Percentiles rank a stretch among this genome's conserved stretches.
Conservation (phyloP, 176 grass and related monocot genomes). For the Saccharum officinarum region DNA sequence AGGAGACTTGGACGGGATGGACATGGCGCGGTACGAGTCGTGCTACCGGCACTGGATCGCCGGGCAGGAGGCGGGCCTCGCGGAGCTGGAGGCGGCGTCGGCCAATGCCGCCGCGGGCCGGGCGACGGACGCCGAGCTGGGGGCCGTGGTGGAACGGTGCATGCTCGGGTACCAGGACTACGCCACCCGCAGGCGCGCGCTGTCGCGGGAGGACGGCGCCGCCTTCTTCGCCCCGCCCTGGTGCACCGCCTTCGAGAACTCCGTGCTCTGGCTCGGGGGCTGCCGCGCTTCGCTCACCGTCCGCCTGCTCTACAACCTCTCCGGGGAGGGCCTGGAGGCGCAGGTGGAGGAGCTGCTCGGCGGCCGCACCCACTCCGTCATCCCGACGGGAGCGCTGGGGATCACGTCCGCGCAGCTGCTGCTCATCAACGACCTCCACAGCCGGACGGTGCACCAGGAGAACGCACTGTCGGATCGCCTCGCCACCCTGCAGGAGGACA, state of each 20-base stretch:
- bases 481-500: slow-evolving; percentile 64
- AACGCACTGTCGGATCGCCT: slow-evolving; percentile 38
- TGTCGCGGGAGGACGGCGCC: slow-evolving; percentile 40
- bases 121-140: slow-evolving; percentile 49
- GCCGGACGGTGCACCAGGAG: slow-evolving; percentile 55
- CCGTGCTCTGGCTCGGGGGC: slow-evolving; percentile 67
- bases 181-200: slow-evolving; percentile 19
- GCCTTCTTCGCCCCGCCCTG: slow-evolving; percentile 65
- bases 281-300: slow-evolving; percentile 73
- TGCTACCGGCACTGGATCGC: slow-evolving; percentile 54
- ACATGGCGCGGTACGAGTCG: slow-evolving; percentile 23
- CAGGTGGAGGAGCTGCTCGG: slow-evolving; percentile 44
- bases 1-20: not conserved
- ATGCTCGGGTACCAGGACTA: slow-evolving; percentile 67
- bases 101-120: slow-evolving; percentile 23
- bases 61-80: slow-evolving; percentile 46
- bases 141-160: slow-evolving; percentile 42
- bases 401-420: slow-evolving; percentile 54
- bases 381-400: slow-evolving; percentile 17
- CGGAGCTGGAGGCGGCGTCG: slow-evolving; percentile 31
- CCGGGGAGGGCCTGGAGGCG: slow-evolving; percentile 55
- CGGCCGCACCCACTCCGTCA: not conserved
- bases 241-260: slow-evolving; percentile 81
- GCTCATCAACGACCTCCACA: slow-evolving; percentile 62
- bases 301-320: slow-evolving; percentile 70